phyloP scores from a whole-genome alignment of 2,329 filamentous ascomycete genomes.

The Clonostachys byssicola region DNA sequence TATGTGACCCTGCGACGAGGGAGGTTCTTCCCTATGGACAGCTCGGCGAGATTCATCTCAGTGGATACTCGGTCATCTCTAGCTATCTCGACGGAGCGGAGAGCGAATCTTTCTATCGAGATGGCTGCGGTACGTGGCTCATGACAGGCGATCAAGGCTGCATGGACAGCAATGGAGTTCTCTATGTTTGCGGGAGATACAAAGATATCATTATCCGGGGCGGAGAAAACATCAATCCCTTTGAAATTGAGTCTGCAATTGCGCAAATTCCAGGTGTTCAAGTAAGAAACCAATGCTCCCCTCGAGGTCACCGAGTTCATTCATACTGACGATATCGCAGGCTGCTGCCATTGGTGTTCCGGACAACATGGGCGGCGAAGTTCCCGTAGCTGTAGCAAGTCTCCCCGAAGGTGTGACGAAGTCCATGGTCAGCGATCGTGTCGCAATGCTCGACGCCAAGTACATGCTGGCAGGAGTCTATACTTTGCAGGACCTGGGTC shows the following conservation, averaged over 20 bases:
- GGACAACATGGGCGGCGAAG: slow-evolving; percentile 39
- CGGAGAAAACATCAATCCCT: slow-evolving; percentile 37
- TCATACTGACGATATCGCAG: slow-evolving; percentile 6
- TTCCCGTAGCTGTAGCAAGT: slow-evolving; percentile 38
- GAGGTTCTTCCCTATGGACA: slow-evolving; percentile 20
- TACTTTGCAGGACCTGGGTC: slow-evolving; percentile 30
- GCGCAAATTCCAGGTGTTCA: slow-evolving; percentile 23
- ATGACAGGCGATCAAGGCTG: slow-evolving; percentile 33
- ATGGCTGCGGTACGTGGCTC: slow-evolving; percentile 26
- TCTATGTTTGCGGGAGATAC: slow-evolving; percentile 34
- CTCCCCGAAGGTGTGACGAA: slow-evolving; percentile 23
- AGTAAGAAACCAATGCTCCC: slow-evolving; percentile 6
- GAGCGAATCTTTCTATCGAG: slow-evolving; percentile 25
- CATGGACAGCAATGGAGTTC: slow-evolving; percentile 27
- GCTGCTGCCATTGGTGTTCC: slow-evolving; percentile 35
- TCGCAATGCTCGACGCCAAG: slow-evolving; percentile 24
- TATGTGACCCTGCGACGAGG: slow-evolving; percentile 24
- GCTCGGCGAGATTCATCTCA: slow-evolving; percentile 33
- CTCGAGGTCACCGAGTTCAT: background rate
- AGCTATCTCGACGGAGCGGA: slow-evolving; percentile 21
- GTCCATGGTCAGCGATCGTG: slow-evolving; percentile 18
- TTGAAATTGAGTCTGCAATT: slow-evolving; percentile 26
- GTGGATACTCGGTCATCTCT: slow-evolving; percentile 25
- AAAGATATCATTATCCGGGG: slow-evolving; percentile 41
- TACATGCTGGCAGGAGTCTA: slow-evolving; percentile 33